Base-by-base conservation (phyloP, 2,329 filamentous ascomycete species). In the Alternaria tenuissima region DNA sequence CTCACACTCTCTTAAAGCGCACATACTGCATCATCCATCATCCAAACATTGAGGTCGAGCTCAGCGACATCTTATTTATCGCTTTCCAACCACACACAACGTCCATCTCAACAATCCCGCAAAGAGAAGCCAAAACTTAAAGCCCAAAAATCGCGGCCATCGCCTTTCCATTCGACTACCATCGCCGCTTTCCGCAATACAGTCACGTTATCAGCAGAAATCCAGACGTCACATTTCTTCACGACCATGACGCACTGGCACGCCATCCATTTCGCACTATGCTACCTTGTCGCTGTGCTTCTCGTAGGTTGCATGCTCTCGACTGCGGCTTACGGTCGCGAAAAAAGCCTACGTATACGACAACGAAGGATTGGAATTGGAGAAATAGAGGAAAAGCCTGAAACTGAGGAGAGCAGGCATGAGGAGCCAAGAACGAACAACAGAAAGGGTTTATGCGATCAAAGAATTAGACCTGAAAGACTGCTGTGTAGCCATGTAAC, bases 201-300 rank as follows among this genome's bases (percentile, higher is more conserved):
- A 9, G 3, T 30, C 28, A 30, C 28, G 7, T 11, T 0, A 30
- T 5, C 0, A 9, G 28, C 28, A 9, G 11, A 12, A 30, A 0
- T 1, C 9, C 28, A 30, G 11, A 30, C 28, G 5, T 0, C 28
- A 0, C 0, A 5, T 36, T 0, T 12, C 32, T 12, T 3, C 12
- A 7, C 14, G 5, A 36, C 12, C 12, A 14, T 12, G 14, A 16
- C 14, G 5, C 32, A 1, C 14, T 36, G 5, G 5, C 14, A 36
- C 32, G 14, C 32, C 12, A 16, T 36, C 1, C 14, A 7, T 12
- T 12, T 0, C 14, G 2, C 14, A 14, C 3, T 36, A 14, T 16
- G 14, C 32, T 36, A 36, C 32, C 4, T 36, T 7, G 1, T 36
- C 32, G 32, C 32, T 12, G 5, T 36, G 32, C 32, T 36, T 16